Evolutionary conservation across 768 basidiomycete genomes (phyloP), one percentile per base, ranked within the genome.

Genomic region (Nevesoporus exiguus): DNA sequence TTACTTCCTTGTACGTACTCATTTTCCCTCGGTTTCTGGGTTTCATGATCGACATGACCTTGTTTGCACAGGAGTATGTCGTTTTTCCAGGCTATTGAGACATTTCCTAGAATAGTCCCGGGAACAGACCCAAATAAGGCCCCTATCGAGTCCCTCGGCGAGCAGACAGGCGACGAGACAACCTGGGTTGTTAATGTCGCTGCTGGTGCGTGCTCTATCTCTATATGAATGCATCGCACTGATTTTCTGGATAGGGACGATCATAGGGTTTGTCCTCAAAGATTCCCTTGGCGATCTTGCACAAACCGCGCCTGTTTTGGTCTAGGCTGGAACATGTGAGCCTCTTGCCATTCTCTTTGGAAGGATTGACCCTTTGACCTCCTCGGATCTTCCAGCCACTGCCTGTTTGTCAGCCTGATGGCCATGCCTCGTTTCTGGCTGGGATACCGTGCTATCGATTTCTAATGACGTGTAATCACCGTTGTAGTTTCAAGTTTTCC

Each of bases 1-100:
- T 30, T 85, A 76, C 74, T 77, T 75, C 63, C 66, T 85, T 72
- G 85, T 86, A 67, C 51, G 80, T 76, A 17, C 47, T 46, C 3
- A 37, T 19, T 7, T 7, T 49, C 37, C 24, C 15, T 29, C 25
- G 9, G 19, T 49, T 42, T 33, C 43, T 21, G 37, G 15, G 40
- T 45, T n/a, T 40, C n/a, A 19, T 30, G 19, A 19, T 22, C 15
- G 29, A 36, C 37, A 24, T 14, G 1, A 33, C 45, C 52, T 60
- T 55, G 69, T 77, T 72, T 22, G 44, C 22, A 73, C 69, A 75
- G 75, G 53, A 58, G 60, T 60, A 22, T 24, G 34, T 45, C 19
- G 14, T 21, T 25, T 11, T 33, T 6, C 13, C 29, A 14, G 19
- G 14, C 6, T 29, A 13, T n/a, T 41, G 8, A 59, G 40, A 15